These are phyloP conservation scores for Cyclaneusma minus DNA, from an alignment of 2,329 filamentous ascomycete genomes.

Conservation along the genomic window DNA sequence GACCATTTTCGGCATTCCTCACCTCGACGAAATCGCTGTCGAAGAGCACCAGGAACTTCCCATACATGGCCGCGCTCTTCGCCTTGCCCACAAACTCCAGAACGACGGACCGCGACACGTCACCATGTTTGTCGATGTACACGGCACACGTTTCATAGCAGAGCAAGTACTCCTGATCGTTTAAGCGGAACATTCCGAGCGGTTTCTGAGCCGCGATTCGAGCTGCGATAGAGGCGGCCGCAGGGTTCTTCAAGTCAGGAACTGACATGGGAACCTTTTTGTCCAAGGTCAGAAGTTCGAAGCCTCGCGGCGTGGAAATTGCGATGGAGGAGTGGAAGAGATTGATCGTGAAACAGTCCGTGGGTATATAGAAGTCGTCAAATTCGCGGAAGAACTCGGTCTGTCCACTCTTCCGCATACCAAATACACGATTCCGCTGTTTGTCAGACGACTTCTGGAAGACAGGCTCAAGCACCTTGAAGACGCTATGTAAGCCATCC, in stretches of 20 bases:
- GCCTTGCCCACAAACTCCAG: constrained; percentile 99
- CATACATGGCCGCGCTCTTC: constrained; percentile 73
- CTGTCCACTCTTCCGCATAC: constrained; percentile 39
- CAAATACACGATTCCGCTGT: constrained; percentile 53
- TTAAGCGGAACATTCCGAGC: constrained; percentile 91
- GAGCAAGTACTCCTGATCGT: constrained; percentile 81
- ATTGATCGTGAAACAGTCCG: constrained; percentile 89
- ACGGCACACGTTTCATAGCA: constrained; percentile 94
- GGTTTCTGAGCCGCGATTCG: constrained; percentile 74
- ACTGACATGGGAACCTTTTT: constrained; percentile 94
- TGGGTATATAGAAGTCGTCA: constrained; percentile 96
- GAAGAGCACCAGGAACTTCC: constrained; percentile 82
- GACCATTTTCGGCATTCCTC: constrained; percentile 87
- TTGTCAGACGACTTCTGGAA: constrained; percentile 85
- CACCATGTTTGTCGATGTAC: constrained; percentile 95
- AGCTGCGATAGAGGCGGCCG: constrained; percentile 70
- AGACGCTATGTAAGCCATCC: constrained; percentile 80
- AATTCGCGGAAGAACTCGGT: constrained; percentile 97
- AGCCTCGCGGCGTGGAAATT: constrained; percentile 78
- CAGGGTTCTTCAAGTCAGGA: constrained; percentile 65
- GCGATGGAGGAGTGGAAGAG: constrained; percentile 91
- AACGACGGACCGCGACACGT: constrained; percentile 83
- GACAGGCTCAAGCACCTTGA: constrained; percentile 93
- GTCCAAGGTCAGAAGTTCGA: constrained; percentile 91
- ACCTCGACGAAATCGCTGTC: constrained; percentile 96